Conservation (phyloP, 768 basidiomycete species). For the Pisolithus orientalis region DNA sequence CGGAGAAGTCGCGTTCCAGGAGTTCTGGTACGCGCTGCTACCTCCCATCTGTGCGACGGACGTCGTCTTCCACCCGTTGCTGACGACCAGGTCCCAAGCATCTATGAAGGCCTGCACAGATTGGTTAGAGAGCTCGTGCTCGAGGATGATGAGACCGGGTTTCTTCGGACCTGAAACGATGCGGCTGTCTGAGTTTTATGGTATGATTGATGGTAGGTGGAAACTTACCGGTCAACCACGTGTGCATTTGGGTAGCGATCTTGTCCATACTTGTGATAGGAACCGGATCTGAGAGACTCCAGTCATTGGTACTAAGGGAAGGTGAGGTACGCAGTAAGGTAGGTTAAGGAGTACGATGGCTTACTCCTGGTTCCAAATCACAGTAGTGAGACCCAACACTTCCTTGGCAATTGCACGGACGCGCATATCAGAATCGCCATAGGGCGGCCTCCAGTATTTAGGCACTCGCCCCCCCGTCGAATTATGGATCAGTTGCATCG, state of each 20-base stretch:
- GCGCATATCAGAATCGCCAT: conserved; percentile 77
- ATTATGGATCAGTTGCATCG: conserved; percentile 71
- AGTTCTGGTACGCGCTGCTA: conserved; percentile 42
- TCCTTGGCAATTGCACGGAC: conserved; percentile 81
- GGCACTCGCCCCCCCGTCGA: conserved; percentile 74
- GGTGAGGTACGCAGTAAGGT: background rate
- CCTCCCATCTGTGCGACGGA: conserved; percentile 46
- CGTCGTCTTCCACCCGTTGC: conserved; percentile 65
- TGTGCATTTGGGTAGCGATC: conserved; percentile 44
- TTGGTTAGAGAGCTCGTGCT: conserved; percentile 69
- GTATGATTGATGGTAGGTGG: background rate
- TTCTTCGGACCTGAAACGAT: conserved; percentile 48
- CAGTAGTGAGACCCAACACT: conserved; percentile 79
- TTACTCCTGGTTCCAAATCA: conserved; percentile 90
- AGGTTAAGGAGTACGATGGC: conserved; percentile 10
- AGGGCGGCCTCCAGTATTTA: conserved; percentile 84
- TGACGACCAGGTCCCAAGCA: conserved; percentile 55
- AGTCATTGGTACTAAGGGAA: conserved; percentile 61
- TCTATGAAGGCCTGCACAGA: conserved; percentile 63
- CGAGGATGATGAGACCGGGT: conserved; percentile 76
- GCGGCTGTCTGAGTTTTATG: background rate
- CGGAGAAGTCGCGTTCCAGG: conserved; percentile 25
- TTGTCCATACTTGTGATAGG: conserved; percentile 38
- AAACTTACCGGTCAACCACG: conserved; percentile 49
- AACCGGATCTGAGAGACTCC: conserved; percentile 46